Evolutionary conservation across 1,284 basidiomycete genomes (phyloP), one percentile per base, ranked within the genome.

Genomic region (Mrakiaceae sp.): DNA sequence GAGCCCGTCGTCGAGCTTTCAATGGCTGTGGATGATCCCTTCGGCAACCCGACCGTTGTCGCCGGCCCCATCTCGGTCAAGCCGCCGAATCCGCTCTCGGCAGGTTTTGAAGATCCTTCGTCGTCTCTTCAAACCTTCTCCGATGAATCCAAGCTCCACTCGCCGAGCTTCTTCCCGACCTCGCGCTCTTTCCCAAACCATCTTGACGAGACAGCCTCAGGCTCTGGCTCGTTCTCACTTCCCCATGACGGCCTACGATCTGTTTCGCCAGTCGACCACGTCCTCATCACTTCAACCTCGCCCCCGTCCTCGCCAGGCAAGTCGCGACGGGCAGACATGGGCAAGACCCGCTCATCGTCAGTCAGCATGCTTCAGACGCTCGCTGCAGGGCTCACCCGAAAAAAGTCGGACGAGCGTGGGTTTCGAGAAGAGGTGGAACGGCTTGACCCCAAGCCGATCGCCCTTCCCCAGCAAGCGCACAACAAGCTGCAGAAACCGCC

Each of bases 361-460:
- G 87, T 95, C 63, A 93, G 87, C 72, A 94, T 96, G 74, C 87
- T 96, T 79, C 92, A 95, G 70, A 90, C 76, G 0, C 71, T 91
- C 3, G 87, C 88, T 70, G 87, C 86, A 5, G 87, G 87, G 1
- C 76, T 91, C 8, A 87, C 89, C 55, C 78, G 85, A 67, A 91
- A 91, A 76, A 90, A 87, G 76, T 87, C 85, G 3, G 76, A 81
- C 0, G 88, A 90, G 71, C 84, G 77, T 3, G 81, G 88, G 12
- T 80, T 78, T 66, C 54, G 43, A 14, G 68, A 67, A 12, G 58
- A 62, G 11, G 65, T 66, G 0, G 69, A 66, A 14, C 40, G 55
- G 11, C 27, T 27, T 0, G 67, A 69, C 27, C 66, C 44, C 60
- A 66, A 12, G 66, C 68, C 12, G 68, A 67, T 27, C 4, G 44